Percentiles rank a stretch among this genome's conserved stretches.
Evolutionary conservation across 2,329 filamentous ascomycete genomes (phyloP).

Genomic region (Ilyonectria destructans): DNA sequence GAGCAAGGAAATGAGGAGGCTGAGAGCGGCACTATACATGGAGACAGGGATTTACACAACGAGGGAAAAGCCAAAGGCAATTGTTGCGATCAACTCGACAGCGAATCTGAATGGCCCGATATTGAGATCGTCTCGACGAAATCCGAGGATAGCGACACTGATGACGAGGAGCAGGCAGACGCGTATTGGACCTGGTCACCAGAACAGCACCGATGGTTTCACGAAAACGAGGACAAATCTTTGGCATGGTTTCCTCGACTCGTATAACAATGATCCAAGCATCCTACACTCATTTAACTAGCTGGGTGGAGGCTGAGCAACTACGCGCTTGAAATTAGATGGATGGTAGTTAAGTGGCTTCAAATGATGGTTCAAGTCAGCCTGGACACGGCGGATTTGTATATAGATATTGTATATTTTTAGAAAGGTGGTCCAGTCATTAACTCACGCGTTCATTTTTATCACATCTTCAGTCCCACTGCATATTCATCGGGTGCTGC

Average conservation of each 20-base stretch:
- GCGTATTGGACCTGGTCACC: constrained; percentile 33
- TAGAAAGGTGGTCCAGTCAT: background rate
- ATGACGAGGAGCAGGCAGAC: background rate
- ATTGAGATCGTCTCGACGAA: constrained; percentile 19
- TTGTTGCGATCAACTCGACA: background rate
- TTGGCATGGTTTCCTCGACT: constrained; percentile 24
- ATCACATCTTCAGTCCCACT: too few relatives aligned
- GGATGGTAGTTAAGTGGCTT: background rate
- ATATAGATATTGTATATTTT: too few relatives aligned
- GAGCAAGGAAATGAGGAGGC: too few relatives aligned
- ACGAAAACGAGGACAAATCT: constrained; percentile 12
- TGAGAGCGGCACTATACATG: background rate
- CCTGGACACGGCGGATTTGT: too few relatives aligned
- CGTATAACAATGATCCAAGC: background rate
- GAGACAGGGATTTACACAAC: background rate
- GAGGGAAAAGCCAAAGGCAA: background rate
- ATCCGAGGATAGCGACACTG: background rate
- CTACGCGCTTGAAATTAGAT: background rate
- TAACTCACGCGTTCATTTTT: background rate
- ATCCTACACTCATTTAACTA: background rate
- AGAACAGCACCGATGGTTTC: constrained; percentile 14
- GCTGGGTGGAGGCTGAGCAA: background rate
- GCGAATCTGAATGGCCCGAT: background rate
- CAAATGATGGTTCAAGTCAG: background rate
- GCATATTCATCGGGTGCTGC: background rate